Conservation (phyloP, 2,329 filamentous ascomycete genomes). For the Aspergillus pseudonomiae region DNA sequence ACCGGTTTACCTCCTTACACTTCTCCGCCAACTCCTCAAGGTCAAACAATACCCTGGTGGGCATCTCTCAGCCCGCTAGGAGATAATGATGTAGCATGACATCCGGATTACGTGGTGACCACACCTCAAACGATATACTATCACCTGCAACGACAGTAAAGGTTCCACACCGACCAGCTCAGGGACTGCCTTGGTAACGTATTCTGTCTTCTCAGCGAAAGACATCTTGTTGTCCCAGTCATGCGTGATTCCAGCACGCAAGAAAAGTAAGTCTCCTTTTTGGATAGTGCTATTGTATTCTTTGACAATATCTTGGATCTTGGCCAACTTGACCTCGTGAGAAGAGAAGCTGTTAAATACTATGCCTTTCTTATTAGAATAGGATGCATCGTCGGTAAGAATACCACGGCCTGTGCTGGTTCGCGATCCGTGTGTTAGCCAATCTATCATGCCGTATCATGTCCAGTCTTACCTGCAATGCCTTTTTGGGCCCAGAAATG, state of each 20-base stretch:
- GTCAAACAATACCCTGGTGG: background rate
- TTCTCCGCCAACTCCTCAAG: background rate
- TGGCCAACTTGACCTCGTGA: too few species aligned
- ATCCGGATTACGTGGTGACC: too few species aligned
- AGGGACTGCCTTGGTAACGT: background rate
- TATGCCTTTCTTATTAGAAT: too few species aligned
- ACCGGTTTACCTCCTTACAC: background rate
- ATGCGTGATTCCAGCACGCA: background rate
- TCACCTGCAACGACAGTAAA: background rate
- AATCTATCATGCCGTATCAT: background rate
- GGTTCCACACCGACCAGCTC: background rate
- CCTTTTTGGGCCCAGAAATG: background rate
- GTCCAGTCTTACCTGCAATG: background rate
- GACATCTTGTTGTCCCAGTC: background rate
- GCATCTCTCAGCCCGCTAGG: too few species aligned
- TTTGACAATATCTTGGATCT: too few species aligned
- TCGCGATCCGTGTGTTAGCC: too few species aligned
- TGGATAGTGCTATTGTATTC: too few species aligned
- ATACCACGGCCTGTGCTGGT: too few species aligned
- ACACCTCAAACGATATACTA: too few species aligned
- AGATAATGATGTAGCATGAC: too few species aligned
- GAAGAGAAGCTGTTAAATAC: too few species aligned
- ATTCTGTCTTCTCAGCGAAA: background rate
- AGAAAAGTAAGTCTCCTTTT: background rate
- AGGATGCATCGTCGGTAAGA: too few species aligned